phyloP scores from a whole-genome alignment of 176 grass and related monocot species.

The Carex littledalei region DNA sequence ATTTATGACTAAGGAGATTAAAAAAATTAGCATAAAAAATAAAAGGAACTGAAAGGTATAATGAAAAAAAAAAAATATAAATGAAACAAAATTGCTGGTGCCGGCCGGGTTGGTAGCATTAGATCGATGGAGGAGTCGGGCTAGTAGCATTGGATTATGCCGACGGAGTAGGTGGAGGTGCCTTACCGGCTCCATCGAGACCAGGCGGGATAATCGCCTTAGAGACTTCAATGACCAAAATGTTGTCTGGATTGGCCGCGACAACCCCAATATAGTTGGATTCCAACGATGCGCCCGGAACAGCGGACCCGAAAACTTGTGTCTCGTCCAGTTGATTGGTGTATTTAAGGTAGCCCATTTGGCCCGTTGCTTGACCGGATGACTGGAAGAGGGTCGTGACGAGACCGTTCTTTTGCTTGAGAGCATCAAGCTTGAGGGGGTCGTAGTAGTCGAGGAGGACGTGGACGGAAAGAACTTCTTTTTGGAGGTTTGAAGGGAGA shows the following conservation, averaged over 20 bases:
- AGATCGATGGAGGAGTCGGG: not conserved
- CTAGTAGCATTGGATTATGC: conserved; percentile 12
- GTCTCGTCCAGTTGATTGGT: conserved; percentile 31
- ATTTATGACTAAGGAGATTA: too few relatives aligned
- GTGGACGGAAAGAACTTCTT: conserved; percentile 51
- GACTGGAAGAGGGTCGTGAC: conserved; percentile 53
- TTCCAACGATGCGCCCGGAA: conserved; percentile 32
- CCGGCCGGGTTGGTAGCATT: not conserved
- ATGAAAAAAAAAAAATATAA: too few relatives aligned
- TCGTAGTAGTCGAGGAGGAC: conserved; percentile 80
- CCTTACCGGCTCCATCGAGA: conserved; percentile 17
- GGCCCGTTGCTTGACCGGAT: conserved; percentile 29
- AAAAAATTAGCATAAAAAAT: too few relatives aligned
- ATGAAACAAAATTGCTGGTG: not conserved
- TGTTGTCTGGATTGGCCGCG: conserved; percentile 44
- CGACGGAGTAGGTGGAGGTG: not conserved
- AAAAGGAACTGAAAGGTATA: too few relatives aligned
- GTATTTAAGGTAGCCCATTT: conserved; percentile 66
- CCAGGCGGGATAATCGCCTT: conserved; percentile 49
- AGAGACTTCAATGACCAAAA: conserved; percentile 61
- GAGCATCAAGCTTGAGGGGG: conserved; percentile 32
- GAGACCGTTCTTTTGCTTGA: conserved; percentile 36
- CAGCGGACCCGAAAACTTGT: conserved; percentile 57
- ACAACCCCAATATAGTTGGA: conserved; percentile 42
- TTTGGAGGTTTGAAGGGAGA: conserved; percentile 31